Evolutionary conservation across 306 rosid genomes (phyloP).

Genomic region (Alnus glutinosa): DNA sequence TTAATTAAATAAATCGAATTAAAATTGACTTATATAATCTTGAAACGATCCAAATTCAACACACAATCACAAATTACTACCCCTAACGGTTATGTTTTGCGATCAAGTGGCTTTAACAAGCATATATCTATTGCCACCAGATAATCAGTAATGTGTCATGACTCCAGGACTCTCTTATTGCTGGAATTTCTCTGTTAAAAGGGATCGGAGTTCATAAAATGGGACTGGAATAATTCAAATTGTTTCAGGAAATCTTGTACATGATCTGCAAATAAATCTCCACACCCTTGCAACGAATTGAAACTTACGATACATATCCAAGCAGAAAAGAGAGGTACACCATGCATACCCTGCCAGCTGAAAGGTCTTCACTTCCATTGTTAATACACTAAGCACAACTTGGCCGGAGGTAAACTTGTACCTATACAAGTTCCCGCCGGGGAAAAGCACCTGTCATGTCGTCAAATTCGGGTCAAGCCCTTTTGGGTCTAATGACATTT

Average conservation of each 20-base stretch:
- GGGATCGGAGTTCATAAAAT: too few species aligned
- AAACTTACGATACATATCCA: background rate
- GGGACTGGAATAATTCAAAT: background rate
- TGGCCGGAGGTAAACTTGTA: background rate
- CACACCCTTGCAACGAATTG: background rate
- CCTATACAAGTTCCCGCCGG: constrained; percentile 8
- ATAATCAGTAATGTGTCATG: too few species aligned
- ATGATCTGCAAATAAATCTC: background rate
- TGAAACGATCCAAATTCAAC: too few species aligned
- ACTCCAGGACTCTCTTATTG: too few species aligned
- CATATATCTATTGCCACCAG: too few species aligned
- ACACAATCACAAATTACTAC: too few species aligned
- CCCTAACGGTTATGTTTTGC: too few species aligned
- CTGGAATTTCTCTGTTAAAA: too few species aligned
- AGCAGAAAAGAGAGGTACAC: background rate
- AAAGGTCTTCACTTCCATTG: background rate
- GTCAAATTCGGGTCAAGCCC: constrained; percentile 42
- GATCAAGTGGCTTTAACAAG: too few species aligned
- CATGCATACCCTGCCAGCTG: constrained; percentile 6
- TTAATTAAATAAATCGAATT: too few species aligned
- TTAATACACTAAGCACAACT: background rate
- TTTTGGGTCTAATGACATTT: constrained; percentile 2
- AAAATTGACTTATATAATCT: too few species aligned
- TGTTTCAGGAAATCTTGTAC: background rate
- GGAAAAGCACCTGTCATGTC: constrained; percentile 35